A percentile compares a stretch with the other conserved stretches of the same genome.
Evolutionary conservation across 179 eudicot species (phyloP).

Genomic region (Camellia oleifera): DNA sequence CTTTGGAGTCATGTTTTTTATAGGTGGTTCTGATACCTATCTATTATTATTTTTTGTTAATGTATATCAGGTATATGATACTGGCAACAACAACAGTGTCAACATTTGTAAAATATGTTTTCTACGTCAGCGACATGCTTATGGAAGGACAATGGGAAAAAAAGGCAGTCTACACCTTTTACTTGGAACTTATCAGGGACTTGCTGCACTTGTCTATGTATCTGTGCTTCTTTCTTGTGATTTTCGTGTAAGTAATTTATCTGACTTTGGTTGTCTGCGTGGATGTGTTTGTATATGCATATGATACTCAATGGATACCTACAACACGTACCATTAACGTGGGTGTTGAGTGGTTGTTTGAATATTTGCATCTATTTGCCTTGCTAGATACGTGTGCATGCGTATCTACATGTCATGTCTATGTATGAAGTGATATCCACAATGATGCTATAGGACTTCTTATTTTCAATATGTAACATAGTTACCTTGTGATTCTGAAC

Average conservation of each 20-base stretch:
- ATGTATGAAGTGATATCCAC: not conserved
- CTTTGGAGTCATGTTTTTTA: too few species aligned
- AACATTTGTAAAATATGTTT: slow-evolving; percentile 75
- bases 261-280: not conserved
- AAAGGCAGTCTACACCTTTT: slow-evolving; percentile 95
- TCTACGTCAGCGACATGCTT: slow-evolving; percentile 91
- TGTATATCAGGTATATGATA: too few species aligned
- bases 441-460: not conserved
- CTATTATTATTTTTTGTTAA: too few species aligned
- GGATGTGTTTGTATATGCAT: not conserved
- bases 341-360: not conserved
- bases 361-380: not conserved
- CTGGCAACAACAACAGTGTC: too few species aligned
- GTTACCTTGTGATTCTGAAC: not conserved
- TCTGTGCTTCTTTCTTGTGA: slow-evolving; percentile 91
- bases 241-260: slow-evolving; percentile 72
- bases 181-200: slow-evolving; percentile 96
- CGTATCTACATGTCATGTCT: not conserved
- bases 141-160: slow-evolving; percentile 99
- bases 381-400: not conserved
- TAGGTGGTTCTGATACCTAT: too few species aligned
- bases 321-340: not conserved
- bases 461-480: not conserved
- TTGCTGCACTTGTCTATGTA: slow-evolving; percentile 94
- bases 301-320: not conserved